phyloP scores from a whole-genome alignment of 257 asterid species.

The Forsythia viridissima region DNA sequence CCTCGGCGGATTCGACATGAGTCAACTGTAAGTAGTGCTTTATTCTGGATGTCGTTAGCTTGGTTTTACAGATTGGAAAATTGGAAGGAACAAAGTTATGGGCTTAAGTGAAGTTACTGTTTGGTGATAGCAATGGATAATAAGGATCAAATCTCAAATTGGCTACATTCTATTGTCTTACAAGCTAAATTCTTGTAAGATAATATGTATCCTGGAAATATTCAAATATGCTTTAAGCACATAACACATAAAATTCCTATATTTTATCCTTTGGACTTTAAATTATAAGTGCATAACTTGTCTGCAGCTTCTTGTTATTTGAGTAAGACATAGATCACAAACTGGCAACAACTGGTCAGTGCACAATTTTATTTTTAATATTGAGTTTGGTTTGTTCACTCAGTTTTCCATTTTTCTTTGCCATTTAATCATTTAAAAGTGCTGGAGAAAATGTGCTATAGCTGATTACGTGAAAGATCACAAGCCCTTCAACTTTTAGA shows the following conservation, averaged over 20 bases:
- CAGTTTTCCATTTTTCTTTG: not conserved
- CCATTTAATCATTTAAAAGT: conserved; percentile 1
- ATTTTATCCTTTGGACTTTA: not conserved
- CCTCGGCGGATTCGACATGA: conserved; percentile 81
- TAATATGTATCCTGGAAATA: not conserved
- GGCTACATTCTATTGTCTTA: not conserved
- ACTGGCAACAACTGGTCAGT: not conserved
- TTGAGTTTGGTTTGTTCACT: not conserved
- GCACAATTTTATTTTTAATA: not conserved
- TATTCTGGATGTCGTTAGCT: conserved; percentile 20
- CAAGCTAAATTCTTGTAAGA: not conserved
- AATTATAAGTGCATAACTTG: not conserved
- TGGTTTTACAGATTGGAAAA: conserved; percentile 5
- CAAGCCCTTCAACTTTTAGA: not conserved
- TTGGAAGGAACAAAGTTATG: not conserved
- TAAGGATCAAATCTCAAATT: conserved; percentile 14
- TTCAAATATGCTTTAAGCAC: not conserved
- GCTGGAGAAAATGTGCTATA: conserved; percentile 1
- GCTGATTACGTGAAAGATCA: not conserved
- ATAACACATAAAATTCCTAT: not conserved
- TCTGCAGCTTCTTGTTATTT: not conserved
- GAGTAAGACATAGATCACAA: not conserved
- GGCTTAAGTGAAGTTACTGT: not conserved
- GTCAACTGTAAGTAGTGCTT: conserved; percentile 73
- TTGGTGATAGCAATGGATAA: not conserved